Conservation (phyloP, 441 rosid species). For the Manihot esculenta region DNA sequence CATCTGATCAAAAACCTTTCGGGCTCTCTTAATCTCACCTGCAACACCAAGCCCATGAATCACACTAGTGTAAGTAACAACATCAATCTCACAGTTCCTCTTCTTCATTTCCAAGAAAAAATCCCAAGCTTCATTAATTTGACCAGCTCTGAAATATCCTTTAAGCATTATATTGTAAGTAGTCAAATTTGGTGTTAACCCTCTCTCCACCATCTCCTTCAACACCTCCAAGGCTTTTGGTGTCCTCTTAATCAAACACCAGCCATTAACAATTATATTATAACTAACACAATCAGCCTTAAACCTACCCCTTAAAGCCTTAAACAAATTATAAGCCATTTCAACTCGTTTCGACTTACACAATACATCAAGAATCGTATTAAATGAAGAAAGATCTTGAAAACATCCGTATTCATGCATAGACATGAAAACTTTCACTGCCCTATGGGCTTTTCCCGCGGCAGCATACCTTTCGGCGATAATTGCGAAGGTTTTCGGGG, state of each 20-base stretch:
- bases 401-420: slow-evolving; percentile 81
- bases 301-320: slow-evolving; percentile 58
- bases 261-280: slow-evolving; percentile 77
- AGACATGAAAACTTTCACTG: slow-evolving; percentile 63
- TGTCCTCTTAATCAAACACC: slow-evolving; percentile 85
- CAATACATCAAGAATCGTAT: slow-evolving; percentile 74
- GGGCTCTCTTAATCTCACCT: slow-evolving; percentile 65
- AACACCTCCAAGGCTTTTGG: slow-evolving; percentile 69
- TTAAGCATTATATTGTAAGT: slow-evolving; percentile 75
- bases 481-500: slow-evolving; percentile 67
- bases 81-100: slow-evolving; percentile 72
- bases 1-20: slow-evolving; percentile 70
- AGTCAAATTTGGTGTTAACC: slow-evolving; percentile 56
- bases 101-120: slow-evolving; percentile 90
- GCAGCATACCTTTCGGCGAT: slow-evolving; percentile 74
- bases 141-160: slow-evolving; percentile 79
- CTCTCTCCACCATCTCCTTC: slow-evolving; percentile 80
- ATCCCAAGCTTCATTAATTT: slow-evolving; percentile 73
- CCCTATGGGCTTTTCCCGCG: slow-evolving; percentile 70
- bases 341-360: slow-evolving; percentile 75
- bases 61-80: slow-evolving; percentile 70
- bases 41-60: slow-evolving; percentile 77
- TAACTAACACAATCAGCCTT: slow-evolving; percentile 69
- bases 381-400: slow-evolving; percentile 71
- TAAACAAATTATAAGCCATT: slow-evolving; percentile 70